These are phyloP conservation scores for Xylariaceae sp. DNA, from an alignment of 2,329 filamentous ascomycete species.

Conservation along the genomic window DNA sequence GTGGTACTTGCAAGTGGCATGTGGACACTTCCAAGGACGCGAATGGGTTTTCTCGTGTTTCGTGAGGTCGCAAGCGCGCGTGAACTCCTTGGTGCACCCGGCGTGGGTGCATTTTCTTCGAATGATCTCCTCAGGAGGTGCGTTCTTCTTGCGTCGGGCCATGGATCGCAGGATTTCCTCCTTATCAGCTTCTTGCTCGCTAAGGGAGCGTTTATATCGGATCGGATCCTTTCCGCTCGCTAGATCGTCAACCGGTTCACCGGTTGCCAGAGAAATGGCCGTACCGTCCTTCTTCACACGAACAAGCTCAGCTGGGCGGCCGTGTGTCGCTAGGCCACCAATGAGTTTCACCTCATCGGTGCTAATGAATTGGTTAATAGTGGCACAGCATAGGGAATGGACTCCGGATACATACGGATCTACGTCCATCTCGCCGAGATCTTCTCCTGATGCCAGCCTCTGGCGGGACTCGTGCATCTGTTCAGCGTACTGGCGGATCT, in stretches of 20 bases:
- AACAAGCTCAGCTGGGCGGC: conserved; percentile 77
- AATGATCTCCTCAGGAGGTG: conserved; percentile 75
- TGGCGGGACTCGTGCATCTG: conserved; percentile 73
- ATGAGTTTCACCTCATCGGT: conserved; percentile 71
- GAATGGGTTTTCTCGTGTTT: conserved; percentile 99
- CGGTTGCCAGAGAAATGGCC: conserved; percentile 70
- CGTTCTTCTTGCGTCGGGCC: conserved; percentile 93
- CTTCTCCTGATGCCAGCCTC: conserved; percentile 47
- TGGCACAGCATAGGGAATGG: not conserved
- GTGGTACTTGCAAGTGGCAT: conserved; percentile 81
- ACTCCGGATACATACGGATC: conserved; percentile 46
- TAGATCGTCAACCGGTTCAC: conserved; percentile 54
- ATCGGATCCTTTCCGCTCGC: conserved; percentile 46
- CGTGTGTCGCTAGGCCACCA: conserved; percentile 76
- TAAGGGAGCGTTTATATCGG: conserved; percentile 61
- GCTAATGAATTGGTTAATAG: conserved; percentile 31
- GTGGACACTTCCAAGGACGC: conserved; percentile 88
- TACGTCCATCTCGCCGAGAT: conserved; percentile 54
- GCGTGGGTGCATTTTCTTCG: conserved; percentile 70
- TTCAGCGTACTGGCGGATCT: conserved; percentile 83
- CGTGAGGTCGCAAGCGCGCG: conserved; percentile 91
- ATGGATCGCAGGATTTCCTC: conserved; percentile 85
- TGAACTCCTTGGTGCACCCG: conserved; percentile 86
- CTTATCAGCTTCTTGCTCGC: conserved; percentile 68
- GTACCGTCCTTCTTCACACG: conserved; percentile 76